Percentiles rank a stretch among this genome's conserved stretches.
Evolutionary conservation across 108 stramenopile genomes (phyloP).

Genomic region (Skeletonema marinoi): DNA sequence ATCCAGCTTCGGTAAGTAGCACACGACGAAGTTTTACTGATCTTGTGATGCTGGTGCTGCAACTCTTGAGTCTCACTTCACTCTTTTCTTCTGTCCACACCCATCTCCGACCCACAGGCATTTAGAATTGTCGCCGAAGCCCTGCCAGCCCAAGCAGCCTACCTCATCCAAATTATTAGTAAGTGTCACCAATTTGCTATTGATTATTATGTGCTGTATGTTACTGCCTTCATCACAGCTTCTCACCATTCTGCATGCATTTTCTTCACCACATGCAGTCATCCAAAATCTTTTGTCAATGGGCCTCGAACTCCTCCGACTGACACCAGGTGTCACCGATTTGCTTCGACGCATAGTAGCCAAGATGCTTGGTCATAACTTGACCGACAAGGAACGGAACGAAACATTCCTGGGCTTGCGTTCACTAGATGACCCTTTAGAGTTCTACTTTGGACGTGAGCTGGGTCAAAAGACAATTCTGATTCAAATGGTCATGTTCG

Average conservation of each 20-base stretch:
- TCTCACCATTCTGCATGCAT: background rate
- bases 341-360: slow-evolving; percentile 34
- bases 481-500: slow-evolving; percentile 65
- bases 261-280: slow-evolving; percentile 23
- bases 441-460: slow-evolving; percentile 51
- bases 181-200: background rate
- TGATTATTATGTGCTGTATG: too few species aligned
- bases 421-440: slow-evolving; percentile 53
- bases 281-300: slow-evolving; percentile 52
- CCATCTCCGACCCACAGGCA: background rate
- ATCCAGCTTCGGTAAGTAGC: background rate
- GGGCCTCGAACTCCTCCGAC: slow-evolving; percentile 62
- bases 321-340: slow-evolving; percentile 45
- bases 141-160: slow-evolving; percentile 56
- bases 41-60: too few species aligned
- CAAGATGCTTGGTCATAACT: slow-evolving; percentile 47
- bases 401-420: slow-evolving; percentile 53
- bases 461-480: slow-evolving; percentile 45
- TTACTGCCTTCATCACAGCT: background rate
- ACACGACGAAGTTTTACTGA: background rate
- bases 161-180: slow-evolving; percentile 60
- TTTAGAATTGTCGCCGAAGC: slow-evolving; percentile 53
- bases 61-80: too few species aligned
- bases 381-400: slow-evolving; percentile 69
- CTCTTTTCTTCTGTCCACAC: background rate